phyloP scores from a whole-genome alignment of 257 asterid genomes.

The Solanum pimpinellifolium region DNA sequence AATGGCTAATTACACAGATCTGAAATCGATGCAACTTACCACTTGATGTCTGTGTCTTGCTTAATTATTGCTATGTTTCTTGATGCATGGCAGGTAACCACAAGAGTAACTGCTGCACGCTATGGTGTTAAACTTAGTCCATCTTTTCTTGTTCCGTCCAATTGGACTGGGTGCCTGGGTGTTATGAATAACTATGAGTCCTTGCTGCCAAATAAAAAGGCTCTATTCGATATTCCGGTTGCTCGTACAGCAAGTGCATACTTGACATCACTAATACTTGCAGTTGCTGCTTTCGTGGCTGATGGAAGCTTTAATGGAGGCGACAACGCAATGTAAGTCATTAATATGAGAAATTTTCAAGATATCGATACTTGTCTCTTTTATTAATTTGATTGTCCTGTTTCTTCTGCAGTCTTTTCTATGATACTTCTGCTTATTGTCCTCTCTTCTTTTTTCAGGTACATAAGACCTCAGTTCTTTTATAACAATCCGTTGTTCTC shows the following conservation, averaged over 20 bases:
- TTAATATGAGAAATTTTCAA: neutral
- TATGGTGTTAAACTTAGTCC: conserved; percentile 88
- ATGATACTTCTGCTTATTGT: neutral
- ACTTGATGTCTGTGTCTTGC: neutral
- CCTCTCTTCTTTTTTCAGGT: conserved; percentile 34
- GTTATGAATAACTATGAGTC: conserved; percentile 85
- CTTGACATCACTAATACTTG: conserved; percentile 57
- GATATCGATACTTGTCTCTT: neutral
- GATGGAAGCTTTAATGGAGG: conserved; percentile 93
- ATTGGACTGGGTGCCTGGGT: conserved; percentile 89
- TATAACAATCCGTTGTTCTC: conserved; percentile 82
- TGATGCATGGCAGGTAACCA: conserved; percentile 45
- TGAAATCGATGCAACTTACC: neutral
- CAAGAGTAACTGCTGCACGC: conserved; percentile 64
- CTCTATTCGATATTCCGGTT: conserved; percentile 79
- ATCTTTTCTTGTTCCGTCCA: conserved; percentile 90
- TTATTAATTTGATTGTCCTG: neutral
- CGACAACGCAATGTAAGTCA: conserved; percentile 74
- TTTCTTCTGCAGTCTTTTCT: neutral
- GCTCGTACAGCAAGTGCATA: conserved; percentile 86
- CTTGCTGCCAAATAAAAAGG: conserved; percentile 70
- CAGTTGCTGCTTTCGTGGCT: conserved; percentile 58
- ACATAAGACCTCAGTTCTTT: conserved; percentile 87
- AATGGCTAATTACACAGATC: neutral
- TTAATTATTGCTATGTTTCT: neutral